Percentiles rank a stretch among this genome's conserved stretches.
phyloP scores from a whole-genome alignment of 2,329 filamentous ascomycete species.

The Colletotrichum euphorbiae region DNA sequence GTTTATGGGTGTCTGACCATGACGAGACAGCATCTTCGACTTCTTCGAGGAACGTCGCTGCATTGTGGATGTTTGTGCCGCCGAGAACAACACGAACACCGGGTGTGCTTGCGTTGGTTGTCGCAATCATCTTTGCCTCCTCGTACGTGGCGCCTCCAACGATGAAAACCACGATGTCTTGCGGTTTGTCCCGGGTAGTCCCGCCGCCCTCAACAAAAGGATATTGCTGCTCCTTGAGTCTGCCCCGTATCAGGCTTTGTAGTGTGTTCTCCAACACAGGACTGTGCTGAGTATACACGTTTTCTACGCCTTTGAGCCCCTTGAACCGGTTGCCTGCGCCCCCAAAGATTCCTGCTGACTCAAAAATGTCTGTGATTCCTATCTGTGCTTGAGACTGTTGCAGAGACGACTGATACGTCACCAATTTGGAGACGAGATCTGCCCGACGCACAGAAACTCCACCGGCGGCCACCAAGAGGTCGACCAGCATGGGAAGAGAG shows the following conservation, averaged over 20 bases:
- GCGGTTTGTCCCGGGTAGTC: constrained; percentile 91
- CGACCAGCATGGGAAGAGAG: constrained; percentile 84
- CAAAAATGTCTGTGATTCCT: constrained; percentile 91
- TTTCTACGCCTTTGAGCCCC: constrained; percentile 96
- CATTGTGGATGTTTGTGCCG: constrained; percentile 90
- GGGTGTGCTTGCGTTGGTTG: constrained; percentile 90
- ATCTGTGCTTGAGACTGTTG: constrained; percentile 80
- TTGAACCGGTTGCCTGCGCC: constrained; percentile 90
- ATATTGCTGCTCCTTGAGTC: constrained; percentile 86
- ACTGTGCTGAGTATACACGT: constrained; percentile 98
- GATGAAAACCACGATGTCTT: constrained; percentile 96
- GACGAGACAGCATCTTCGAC: constrained; percentile 87
- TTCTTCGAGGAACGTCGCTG: constrained; percentile 87
- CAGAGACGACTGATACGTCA: constrained; percentile 88
- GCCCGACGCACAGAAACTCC: constrained; percentile 80
- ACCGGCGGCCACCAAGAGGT: constrained; percentile 87
- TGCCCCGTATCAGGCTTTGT: constrained; percentile 93
- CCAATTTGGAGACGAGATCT: constrained; percentile 82
- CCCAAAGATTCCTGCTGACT: constrained; percentile 90
- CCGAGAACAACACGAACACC: constrained; percentile 91
- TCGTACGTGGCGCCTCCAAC: constrained; percentile 95
- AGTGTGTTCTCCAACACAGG: constrained; percentile 87
- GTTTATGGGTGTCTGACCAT: constrained; percentile 77
- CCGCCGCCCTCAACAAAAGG: constrained; percentile 93
- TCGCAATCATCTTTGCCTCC: constrained; percentile 95